phyloP scores from a whole-genome alignment of 2,329 filamentous ascomycete genomes.

The Epichloe coenophiala region DNA sequence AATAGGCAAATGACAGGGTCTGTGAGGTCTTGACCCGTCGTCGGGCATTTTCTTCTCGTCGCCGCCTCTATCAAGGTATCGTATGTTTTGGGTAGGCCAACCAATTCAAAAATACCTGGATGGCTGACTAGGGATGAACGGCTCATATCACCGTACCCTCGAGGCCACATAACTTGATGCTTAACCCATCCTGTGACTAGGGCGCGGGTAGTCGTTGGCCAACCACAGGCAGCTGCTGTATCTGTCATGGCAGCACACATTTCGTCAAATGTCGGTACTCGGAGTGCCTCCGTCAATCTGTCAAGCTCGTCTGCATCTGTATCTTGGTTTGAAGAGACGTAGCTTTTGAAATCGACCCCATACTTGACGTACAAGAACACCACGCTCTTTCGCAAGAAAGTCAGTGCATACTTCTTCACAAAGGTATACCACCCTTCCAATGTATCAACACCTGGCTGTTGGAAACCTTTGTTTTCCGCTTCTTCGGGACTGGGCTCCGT shows the following conservation, averaged over 20 bases:
- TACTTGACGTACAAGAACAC: conserved; percentile 79
- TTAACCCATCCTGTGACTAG: conserved; percentile 60
- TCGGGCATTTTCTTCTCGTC: conserved; percentile 70
- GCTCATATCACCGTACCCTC: conserved; percentile 17
- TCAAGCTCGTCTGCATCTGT: conserved; percentile 65
- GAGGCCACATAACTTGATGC: conserved; percentile 38
- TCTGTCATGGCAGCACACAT: conserved; percentile 52
- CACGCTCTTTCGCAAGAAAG: conserved; percentile 73
- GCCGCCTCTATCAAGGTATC: conserved; percentile 88
- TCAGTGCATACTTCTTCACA: conserved; percentile 72
- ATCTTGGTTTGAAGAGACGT: conserved; percentile 48
- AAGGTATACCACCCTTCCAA: conserved; percentile 43
- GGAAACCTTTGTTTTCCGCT: conserved; percentile 34
- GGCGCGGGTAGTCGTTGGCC: conserved; percentile 30
- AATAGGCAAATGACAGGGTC: conserved; percentile 89
- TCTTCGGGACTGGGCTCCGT: conserved; percentile 12
- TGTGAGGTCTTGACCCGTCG: conserved; percentile 77
- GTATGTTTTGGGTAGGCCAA: conserved; percentile 84
- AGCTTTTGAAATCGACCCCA: conserved; percentile 72
- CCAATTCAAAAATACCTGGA: conserved; percentile 84
- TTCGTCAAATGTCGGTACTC: conserved; percentile 65
- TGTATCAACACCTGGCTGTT: conserved; percentile 40
- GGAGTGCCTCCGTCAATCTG: conserved; percentile 62
- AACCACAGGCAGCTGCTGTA: conserved; percentile 29
- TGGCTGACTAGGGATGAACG: conserved; percentile 49